Percentiles rank a stretch among this genome's conserved stretches.
Evolutionary conservation across 805 yeast species (phyloP).

Genomic region (Yarrowia porcina): DNA sequence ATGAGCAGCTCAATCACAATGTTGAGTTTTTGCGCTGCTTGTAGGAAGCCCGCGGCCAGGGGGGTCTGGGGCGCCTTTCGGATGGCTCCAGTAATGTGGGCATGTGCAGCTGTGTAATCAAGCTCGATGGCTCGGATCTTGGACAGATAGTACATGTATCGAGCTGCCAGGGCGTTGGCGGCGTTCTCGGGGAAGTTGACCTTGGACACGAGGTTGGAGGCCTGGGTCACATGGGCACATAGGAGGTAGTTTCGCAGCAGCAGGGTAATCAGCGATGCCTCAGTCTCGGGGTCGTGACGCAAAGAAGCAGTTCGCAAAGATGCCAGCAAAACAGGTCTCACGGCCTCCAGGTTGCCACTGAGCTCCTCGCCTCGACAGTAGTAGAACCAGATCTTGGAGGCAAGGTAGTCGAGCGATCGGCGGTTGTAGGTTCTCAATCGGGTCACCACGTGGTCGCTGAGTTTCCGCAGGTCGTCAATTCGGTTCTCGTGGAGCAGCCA

Average conservation of each 20-base stretch:
- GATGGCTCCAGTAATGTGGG: slow-evolving; percentile 87
- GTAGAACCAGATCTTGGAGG: slow-evolving; percentile 93
- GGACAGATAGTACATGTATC: slow-evolving; percentile 90
- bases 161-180: slow-evolving; percentile 83
- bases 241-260: slow-evolving; percentile 75
- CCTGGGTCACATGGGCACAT: slow-evolving; percentile 78
- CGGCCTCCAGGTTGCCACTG: slow-evolving; percentile 46
- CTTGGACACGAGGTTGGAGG: slow-evolving; percentile 84
- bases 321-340: slow-evolving; percentile 66
- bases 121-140: slow-evolving; percentile 86
- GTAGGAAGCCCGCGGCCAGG: slow-evolving; percentile 80
- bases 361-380: slow-evolving; percentile 74
- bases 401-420: slow-evolving; percentile 78
- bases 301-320: slow-evolving; percentile 84
- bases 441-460: slow-evolving; percentile 35
- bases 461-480: slow-evolving; percentile 53
- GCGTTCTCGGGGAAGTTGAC: slow-evolving; percentile 83
- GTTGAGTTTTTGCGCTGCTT: slow-evolving; percentile 82
- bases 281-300: slow-evolving; percentile 89
- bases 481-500: slow-evolving; percentile 63
- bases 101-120: slow-evolving; percentile 86
- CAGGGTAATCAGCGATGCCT: slow-evolving; percentile 81
- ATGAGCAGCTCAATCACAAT: slow-evolving; percentile 86
- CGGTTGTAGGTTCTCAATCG: slow-evolving; percentile 61
- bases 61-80: slow-evolving; percentile 93